Conservation (phyloP, 495 filamentous ascomycete genomes). For the Talaromyces borbonicus region DNA sequence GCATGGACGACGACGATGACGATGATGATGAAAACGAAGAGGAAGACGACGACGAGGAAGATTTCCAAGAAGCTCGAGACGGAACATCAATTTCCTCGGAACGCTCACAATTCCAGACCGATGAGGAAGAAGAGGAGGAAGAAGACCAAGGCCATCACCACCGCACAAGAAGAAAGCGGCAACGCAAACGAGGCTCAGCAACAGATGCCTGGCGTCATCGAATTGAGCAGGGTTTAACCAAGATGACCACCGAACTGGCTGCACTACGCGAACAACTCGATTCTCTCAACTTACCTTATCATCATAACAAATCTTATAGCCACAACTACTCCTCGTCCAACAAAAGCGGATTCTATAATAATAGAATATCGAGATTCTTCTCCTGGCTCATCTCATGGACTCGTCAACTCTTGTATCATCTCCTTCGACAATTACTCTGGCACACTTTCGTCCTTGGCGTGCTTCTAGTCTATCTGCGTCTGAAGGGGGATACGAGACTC, state of each 20-base stretch:
- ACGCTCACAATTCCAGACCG: neutral
- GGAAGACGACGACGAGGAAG: slow-evolving; percentile 42
- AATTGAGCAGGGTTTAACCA: slow-evolving; percentile 80
- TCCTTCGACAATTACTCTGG: slow-evolving; percentile 61
- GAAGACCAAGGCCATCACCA: slow-evolving; percentile 24
- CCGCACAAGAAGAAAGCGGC: neutral
- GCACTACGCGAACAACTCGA: slow-evolving; percentile 91
- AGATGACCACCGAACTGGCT: slow-evolving; percentile 85
- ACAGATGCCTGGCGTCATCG: slow-evolving; percentile 55
- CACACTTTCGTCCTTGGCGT: slow-evolving; percentile 61
- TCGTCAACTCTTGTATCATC: slow-evolving; percentile 57
- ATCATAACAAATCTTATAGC: neutral
- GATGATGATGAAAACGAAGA: slow-evolving; percentile 31
- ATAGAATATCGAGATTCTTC: neutral
- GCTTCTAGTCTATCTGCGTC: slow-evolving; percentile 69
- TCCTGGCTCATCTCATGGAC: slow-evolving; percentile 54
- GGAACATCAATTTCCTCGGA: slow-evolving; percentile 10
- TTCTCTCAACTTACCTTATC: slow-evolving; percentile 20
- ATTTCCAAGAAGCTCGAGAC: slow-evolving; percentile 32
- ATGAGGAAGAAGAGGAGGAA: slow-evolving; percentile 13
- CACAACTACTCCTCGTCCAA: no score
- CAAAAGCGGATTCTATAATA: no score
- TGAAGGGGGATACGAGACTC: slow-evolving; percentile 62
- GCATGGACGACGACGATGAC: slow-evolving; percentile 18
- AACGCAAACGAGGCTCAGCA: slow-evolving; percentile 13